Percentiles rank a stretch among this genome's conserved stretches.
Evolutionary conservation across 2,329 filamentous ascomycete genomes (phyloP).

Genomic region (Mariannaea sp.): DNA sequence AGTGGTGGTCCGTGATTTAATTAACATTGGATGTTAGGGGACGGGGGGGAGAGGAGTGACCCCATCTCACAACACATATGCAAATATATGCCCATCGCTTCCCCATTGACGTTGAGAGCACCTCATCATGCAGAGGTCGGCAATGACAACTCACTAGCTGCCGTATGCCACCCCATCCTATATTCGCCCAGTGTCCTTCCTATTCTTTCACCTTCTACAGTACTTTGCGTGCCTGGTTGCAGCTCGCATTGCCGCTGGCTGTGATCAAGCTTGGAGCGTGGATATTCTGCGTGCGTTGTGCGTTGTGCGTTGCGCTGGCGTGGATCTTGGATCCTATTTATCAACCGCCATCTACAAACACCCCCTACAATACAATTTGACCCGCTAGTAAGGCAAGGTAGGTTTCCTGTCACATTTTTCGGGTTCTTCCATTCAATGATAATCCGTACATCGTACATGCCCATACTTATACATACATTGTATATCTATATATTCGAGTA

Average conservation of each 20-base stretch:
- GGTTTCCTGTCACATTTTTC: constrained; percentile 10
- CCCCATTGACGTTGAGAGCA: constrained; percentile 18
- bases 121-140: constrained; percentile 12
- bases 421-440: constrained; percentile 15
- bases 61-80: background rate
- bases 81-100: constrained; percentile 9
- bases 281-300: background rate
- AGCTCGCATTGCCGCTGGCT: background rate
- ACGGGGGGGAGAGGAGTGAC: too few species aligned
- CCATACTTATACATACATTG: background rate
- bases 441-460: background rate
- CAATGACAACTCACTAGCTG: constrained; percentile 17
- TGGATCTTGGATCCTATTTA: background rate
- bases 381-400: too few species aligned
- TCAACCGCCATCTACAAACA: constrained; percentile 3
- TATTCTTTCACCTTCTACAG: too few species aligned
- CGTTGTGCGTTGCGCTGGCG: too few species aligned
- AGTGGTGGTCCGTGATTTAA: background rate
- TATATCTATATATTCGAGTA: too few species aligned
- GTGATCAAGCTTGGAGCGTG: background rate
- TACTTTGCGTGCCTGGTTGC: too few species aligned
- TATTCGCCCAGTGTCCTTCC: background rate
- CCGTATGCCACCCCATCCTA: constrained; percentile 4
- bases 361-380: background rate
- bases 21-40: too few species aligned